phyloP scores from a whole-genome alignment of 495 filamentous ascomycete species.

The Paragyromitra xinjiangensis region DNA sequence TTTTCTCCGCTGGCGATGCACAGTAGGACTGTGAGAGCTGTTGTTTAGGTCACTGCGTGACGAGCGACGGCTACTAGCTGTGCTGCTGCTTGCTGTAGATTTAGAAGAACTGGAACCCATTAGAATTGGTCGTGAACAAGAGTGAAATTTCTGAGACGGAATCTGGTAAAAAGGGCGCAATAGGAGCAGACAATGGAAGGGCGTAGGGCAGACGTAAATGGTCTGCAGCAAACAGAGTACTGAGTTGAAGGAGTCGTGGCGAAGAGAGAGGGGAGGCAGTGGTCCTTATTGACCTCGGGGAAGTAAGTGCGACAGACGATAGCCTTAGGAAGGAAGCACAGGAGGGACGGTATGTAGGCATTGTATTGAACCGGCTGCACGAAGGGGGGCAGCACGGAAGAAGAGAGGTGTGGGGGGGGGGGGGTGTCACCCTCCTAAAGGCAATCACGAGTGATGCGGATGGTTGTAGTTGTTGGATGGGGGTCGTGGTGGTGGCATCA shows the following conservation, averaged over 20 bases:
- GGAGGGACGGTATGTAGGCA: conserved; percentile 36
- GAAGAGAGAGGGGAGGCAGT: conserved; percentile 30
- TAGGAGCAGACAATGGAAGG: conserved; percentile 33
- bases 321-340: conserved; percentile 14
- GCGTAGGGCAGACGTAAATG: conserved; percentile 24
- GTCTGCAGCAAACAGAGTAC: conserved; percentile 4
- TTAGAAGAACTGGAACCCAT: conserved; percentile 55
- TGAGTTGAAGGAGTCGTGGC: conserved; percentile 30
- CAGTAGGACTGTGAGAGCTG: conserved; percentile 31
- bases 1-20: conserved; percentile 27
- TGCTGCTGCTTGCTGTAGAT: conserved; percentile 37
- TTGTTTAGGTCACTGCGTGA: conserved; percentile 43
- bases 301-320: conserved; percentile 8
- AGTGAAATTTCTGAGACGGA: conserved; percentile 5
- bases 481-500: no score
- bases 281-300: conserved; percentile 48
- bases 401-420: not conserved
- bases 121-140: conserved; percentile 27
- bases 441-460: conserved; percentile 27
- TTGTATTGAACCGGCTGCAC: conserved; percentile 44
- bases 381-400: conserved; percentile 18
- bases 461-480: conserved; percentile 8
- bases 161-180: conserved; percentile 27
- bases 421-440: conserved; percentile 11
- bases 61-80: conserved; percentile 39